Base-by-base conservation (phyloP, 2,329 filamentous ascomycete species). In the Paecilomyces dactylethromorphus region DNA sequence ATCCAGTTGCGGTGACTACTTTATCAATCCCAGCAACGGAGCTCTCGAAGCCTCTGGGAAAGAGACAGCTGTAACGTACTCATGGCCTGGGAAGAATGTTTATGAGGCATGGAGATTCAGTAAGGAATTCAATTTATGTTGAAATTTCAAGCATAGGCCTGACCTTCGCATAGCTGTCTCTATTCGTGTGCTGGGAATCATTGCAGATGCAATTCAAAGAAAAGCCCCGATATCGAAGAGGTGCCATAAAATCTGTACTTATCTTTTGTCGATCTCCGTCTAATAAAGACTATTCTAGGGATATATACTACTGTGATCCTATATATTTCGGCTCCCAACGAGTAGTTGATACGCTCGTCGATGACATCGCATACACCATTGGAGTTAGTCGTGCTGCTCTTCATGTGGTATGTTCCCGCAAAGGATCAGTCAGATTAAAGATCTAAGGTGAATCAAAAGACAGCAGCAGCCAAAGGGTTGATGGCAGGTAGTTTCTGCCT, bases 251-350 rank as follows among this genome's bases (percentile, higher is more conserved):
- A 54, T 10, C 29, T 21, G 3, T 65, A 6, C 56, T 32, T 33
- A 21, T 3, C 11, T 18, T n/a, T n/a, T n/a, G n/a, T n/a, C n/a
- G n/a, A 31, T 21, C 18, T 18, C 24, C 55, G 53, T 54, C 7
- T 18, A 52, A 57, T 51, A 21, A 55, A n/a, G 39, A 24, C 50
- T 13, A 10, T 52, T 6, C 21, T 59, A 87, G 85, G 61, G 85
- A 87, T 63, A 82, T 88, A 31, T 88, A 84, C 65, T 88, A 88
- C 66, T 80, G 79, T 55, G 83, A 87, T 61, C 83, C 85, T 1
- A 76, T 77, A 49, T 76, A 85, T 8, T 88, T 87, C 65, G 76
- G 78, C 49, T 82, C 79, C 39, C 85, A 88, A 64, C 66, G 71
- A 13, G 73, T 81, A 1, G 84, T 88, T 2, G 82, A 87, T 68